Base-by-base conservation (phyloP, 495 filamentous ascomycete genomes). In the Lophium mytilinum region DNA sequence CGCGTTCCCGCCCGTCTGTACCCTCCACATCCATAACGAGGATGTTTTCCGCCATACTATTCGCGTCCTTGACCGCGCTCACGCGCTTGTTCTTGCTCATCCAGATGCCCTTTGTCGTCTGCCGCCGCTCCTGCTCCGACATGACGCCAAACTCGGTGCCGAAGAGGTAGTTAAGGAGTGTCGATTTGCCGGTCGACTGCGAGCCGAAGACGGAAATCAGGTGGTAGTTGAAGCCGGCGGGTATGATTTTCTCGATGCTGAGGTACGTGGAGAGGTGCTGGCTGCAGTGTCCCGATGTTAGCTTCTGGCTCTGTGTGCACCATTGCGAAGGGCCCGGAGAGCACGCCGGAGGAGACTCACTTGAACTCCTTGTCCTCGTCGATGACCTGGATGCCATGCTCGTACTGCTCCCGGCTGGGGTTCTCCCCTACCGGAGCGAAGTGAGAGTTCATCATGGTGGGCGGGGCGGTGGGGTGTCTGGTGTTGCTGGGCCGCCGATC, bases 101-200 rank as follows among this genome's bases (percentile, higher is more conserved):
- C 93, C 93, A 98, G 69, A 97, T 98, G 63, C 93, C 93, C 76
- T 97, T 98, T 39, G 93, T 98, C 0, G 93, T 98, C 76, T 98
- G 93, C 61, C 88, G 82, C 52, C 93, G 83, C 64, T 95, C 89
- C 56, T 74, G 57, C 73, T 97, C 93, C 57, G 88, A 86, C 93
- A 98, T 98, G 54, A 97, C 91, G 45, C 86, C 89, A 77, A 98
- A 98, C 55, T 91, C 78, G 46, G 93, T 98, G 51, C 90, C 90
- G 69, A 98, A 98, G 35, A 98, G 81, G 72, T 92, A 79, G 75
- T 98, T 98, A 56, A 98, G 84, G 17, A 98, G 79, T 24, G 93
- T 98, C 12, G 92, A 96, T 77, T 98, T 98, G 53, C 93, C 93
- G 8, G 93, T 98, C 47, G 94, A 97, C 76, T 98, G 93, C 30